phyloP scores from a whole-genome alignment of 2,329 filamentous ascomycete species.

The Ceratocystis eucalypticola region DNA sequence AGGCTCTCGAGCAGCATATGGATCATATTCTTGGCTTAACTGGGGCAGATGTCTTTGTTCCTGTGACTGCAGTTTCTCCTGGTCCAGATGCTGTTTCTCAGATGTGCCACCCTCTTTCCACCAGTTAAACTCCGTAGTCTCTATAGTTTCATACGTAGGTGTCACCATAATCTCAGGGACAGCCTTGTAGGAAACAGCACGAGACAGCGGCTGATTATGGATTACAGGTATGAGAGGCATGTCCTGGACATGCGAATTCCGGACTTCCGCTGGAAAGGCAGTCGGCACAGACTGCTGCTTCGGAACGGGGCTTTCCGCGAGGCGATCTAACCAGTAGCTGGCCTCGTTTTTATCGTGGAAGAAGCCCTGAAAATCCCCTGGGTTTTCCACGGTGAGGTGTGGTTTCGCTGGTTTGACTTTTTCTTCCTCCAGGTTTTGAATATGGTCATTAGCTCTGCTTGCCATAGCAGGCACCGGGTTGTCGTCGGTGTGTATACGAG shows the following conservation, averaged over 20 bases:
- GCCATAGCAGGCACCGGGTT: not conserved
- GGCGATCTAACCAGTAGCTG: slow-evolving; percentile 14
- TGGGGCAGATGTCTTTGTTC: not conserved
- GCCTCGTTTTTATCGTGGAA: slow-evolving; percentile 11
- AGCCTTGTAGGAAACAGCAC: slow-evolving; percentile 14
- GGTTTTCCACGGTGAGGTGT: not conserved
- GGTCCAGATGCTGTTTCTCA: slow-evolving; percentile 5
- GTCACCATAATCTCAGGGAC: slow-evolving; percentile 4
- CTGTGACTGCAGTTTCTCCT: not conserved
- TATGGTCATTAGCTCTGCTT: not conserved
- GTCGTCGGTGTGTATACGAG: slow-evolving; percentile 6
- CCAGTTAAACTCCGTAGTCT: slow-evolving; percentile 7
- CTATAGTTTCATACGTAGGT: not conserved
- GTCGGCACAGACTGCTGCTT: slow-evolving; percentile 10
- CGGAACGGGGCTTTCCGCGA: slow-evolving; percentile 17
- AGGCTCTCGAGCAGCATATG: not conserved
- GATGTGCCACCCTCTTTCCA: slow-evolving; percentile 6
- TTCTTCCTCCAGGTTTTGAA: not conserved
- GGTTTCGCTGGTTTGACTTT: no score
- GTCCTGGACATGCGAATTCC: slow-evolving; percentile 6
- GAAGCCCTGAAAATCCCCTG: not conserved
- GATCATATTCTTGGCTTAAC: not conserved
- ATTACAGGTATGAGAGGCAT: slow-evolving; percentile 16
- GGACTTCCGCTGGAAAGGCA: slow-evolving; percentile 1
- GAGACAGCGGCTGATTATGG: slow-evolving; percentile 5